Conservation (phyloP, 1,139 yeast genomes). For the Saccharomyces pastorianus region DNA sequence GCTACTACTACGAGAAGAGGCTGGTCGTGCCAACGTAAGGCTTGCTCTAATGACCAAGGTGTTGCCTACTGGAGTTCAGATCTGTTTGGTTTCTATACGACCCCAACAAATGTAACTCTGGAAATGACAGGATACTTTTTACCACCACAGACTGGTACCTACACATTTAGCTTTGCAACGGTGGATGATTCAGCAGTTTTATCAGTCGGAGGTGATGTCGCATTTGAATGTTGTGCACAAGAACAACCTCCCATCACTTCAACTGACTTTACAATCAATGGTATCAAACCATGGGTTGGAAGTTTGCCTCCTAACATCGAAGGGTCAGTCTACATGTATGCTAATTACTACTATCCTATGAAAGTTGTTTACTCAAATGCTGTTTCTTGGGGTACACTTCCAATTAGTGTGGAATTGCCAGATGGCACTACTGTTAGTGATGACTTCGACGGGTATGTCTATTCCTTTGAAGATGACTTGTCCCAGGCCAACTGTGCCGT, state of each 20-base stretch:
- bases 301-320: background rate
- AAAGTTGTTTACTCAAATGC: slow-evolving; percentile 18
- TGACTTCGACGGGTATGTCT: background rate
- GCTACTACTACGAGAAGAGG: too few species aligned
- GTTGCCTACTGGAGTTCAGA: background rate
- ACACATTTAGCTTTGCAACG: slow-evolving; percentile 15
- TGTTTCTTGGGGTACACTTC: background rate
- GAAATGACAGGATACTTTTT: slow-evolving; percentile 24
- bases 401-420: background rate
- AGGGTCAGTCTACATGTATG: slow-evolving; percentile 2
- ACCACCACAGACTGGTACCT: slow-evolving; percentile 23
- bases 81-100: background rate
- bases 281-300: slow-evolving; percentile 5
- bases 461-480: background rate
- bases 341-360: slow-evolving; percentile 26
- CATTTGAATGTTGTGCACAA: slow-evolving; percentile 28
- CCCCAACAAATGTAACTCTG: background rate
- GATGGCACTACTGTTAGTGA: background rate
- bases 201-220: slow-evolving; percentile 23
- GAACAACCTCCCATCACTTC: background rate
- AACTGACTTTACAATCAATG: slow-evolving; percentile 7
- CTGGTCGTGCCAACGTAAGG: too few species aligned
- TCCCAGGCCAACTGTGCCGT: background rate
- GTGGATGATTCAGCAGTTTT: slow-evolving; percentile 28
- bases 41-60: too few species aligned